Base-by-base conservation (phyloP, 1,139 yeast species). In the Blastobotrys elegans region DNA sequence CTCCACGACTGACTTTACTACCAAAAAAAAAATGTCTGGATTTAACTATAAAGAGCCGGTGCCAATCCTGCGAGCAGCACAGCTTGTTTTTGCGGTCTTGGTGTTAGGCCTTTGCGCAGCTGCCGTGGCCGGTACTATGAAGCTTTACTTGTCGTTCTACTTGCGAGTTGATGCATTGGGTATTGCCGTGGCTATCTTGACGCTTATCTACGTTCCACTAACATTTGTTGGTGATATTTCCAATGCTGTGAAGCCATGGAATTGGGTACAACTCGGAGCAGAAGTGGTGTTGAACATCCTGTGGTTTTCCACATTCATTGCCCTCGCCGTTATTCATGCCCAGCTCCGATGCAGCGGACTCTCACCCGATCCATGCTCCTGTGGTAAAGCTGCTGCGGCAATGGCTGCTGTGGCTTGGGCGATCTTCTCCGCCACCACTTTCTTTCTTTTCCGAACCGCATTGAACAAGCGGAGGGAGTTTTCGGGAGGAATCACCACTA, bases 321-420 rank as follows among this genome's bases (percentile, higher is more conserved):
- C 41, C 7, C 26, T 30, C 22, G 46, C 46, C 8, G 46, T 40
- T 43, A 33, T 21, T 2, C 46, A 43, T 30, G 46, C 41, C 16
- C 17, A 18, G 7, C 35, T 30, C 4, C 18, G 26, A 11, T 43
- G 46, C 30, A 18, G 30, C n/a, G 36, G 41, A 2, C 5, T 29
- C 21, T n/a, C 26, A 1, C 35, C 36, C 11, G 18, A 43, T 22
- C 36, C 29, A n/a, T 43, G 46, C 21, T 35, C 41, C 10, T 21
- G 21, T 24, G 46, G 46, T 6, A 43, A 43, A 18, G 46, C 46
- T 14, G 27, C 40, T n/a, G 46, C 46, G 1, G 46, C 46, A 4
- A 43, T 43, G 46, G 46, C 24, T 8, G 46, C 46, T 8, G 14
- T 43, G 8, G 16, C 30, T 22, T 43, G 46, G 46, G 40, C 41